A percentile compares a stretch with the other conserved stretches of the same genome.
Evolutionary conservation across 1,284 basidiomycete species (phyloP).

Genomic region (Marasmius fiardii): DNA sequence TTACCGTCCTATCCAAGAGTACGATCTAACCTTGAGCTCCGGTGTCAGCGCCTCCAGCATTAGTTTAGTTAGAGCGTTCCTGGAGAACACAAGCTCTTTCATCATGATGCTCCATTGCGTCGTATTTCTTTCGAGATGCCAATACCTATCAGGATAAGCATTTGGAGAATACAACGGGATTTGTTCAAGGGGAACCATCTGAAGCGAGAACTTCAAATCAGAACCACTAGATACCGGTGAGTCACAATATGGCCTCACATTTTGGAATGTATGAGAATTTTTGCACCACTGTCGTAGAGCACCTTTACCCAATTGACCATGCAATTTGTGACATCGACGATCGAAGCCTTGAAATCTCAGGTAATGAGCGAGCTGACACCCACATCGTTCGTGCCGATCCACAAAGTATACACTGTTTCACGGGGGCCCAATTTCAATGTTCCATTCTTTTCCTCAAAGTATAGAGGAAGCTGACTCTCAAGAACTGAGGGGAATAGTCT

Average conservation of each 20-base stretch:
- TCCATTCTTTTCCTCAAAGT: slow-evolving; percentile 25
- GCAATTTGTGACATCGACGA: slow-evolving; percentile 38
- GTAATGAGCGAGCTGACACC: slow-evolving; percentile 37
- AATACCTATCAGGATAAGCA: slow-evolving; percentile 41
- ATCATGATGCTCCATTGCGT: slow-evolving; percentile 49
- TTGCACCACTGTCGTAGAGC: slow-evolving; percentile 36
- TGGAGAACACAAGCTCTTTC: slow-evolving; percentile 38
- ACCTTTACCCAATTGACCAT: slow-evolving; percentile 42
- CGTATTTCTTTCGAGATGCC: slow-evolving; percentile 40
- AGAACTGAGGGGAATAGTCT: slow-evolving; percentile 39
- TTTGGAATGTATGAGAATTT: slow-evolving; percentile 46
- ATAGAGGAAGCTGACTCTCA: slow-evolving; percentile 38
- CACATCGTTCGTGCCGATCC: slow-evolving; percentile 46
- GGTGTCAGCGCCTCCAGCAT: slow-evolving; percentile 38
- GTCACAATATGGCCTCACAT: slow-evolving; percentile 27
- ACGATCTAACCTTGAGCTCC: slow-evolving; percentile 24
- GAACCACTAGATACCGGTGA: no score
- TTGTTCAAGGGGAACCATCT: slow-evolving; percentile 48
- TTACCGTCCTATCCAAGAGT: background rate
- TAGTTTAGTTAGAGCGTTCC: slow-evolving; percentile 39
- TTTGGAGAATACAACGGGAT: slow-evolving; percentile 37
- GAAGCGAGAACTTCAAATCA: background rate
- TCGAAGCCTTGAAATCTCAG: slow-evolving; percentile 28
- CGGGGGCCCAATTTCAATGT: slow-evolving; percentile 24
- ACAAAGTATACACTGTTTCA: slow-evolving; percentile 40